Percentiles rank a stretch among this genome's conserved stretches.
phyloP scores from a whole-genome alignment of 139 green algal genomes.

The Haematococcus lacustris region DNA sequence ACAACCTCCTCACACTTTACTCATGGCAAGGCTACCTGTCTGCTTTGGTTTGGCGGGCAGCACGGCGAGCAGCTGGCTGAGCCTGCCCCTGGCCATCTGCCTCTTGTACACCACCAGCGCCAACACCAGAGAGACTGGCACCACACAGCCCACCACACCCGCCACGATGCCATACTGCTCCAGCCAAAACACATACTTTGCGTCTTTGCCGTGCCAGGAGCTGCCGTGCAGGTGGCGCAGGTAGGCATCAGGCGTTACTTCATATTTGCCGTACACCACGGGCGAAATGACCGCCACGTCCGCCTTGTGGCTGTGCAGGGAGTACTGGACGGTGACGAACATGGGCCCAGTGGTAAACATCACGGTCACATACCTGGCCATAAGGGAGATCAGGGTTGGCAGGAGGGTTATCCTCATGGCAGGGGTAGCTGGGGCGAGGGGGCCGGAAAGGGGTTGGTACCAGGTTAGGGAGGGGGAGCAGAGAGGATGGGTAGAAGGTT shows the following conservation, averaged over 20 bases:
- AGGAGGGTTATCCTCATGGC: too few species aligned
- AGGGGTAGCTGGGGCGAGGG: too few species aligned
- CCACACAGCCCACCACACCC: not conserved
- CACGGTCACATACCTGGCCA: slow-evolving; percentile 18
- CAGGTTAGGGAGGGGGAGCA: too few species aligned
- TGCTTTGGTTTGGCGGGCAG: too few species aligned
- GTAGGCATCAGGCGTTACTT: not conserved
- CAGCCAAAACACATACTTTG: slow-evolving; percentile 16
- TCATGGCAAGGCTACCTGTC: too few species aligned
- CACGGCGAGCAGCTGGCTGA: too few species aligned
- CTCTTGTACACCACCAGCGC: not conserved
- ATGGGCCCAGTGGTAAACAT: slow-evolving; percentile 26
- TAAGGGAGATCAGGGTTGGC: too few species aligned
- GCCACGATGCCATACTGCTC: slow-evolving; percentile 8
- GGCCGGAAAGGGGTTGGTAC: too few species aligned
- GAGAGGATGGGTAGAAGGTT: too few species aligned
- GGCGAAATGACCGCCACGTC: slow-evolving; percentile 8
- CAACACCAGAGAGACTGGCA: not conserved
- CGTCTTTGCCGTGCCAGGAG: slow-evolving; percentile 21
- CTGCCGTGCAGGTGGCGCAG: slow-evolving; percentile 16
- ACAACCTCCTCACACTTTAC: too few species aligned
- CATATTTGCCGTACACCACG: slow-evolving; percentile 22
- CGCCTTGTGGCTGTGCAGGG: slow-evolving; percentile 3
- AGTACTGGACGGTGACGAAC: slow-evolving; percentile 22
- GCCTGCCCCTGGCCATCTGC: too few species aligned